These are phyloP conservation scores for Massarina eburnea DNA, from an alignment of 2,329 filamentous ascomycete species.

Conservation along the genomic window DNA sequence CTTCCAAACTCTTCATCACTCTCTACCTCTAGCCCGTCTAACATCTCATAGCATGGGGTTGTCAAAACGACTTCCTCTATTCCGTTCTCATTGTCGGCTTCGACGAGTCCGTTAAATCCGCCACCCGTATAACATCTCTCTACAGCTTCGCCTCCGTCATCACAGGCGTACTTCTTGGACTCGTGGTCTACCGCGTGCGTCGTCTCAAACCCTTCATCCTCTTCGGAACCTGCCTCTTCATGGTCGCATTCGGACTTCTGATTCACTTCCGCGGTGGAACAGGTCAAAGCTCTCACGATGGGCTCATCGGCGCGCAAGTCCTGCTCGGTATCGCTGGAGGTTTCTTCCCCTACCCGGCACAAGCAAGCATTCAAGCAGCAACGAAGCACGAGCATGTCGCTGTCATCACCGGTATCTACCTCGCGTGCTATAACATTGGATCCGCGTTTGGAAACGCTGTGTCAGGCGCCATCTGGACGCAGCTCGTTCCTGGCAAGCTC, in stretches of 20 bases:
- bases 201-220: conserved; percentile 66
- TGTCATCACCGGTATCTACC: conserved; percentile 64
- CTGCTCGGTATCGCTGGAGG: conserved; percentile 65
- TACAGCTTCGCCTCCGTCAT: conserved; percentile 63
- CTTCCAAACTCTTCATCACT: neutral
- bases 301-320: conserved; percentile 64
- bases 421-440: conserved; percentile 65
- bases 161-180: conserved; percentile 58
- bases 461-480: conserved; percentile 64
- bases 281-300: conserved; percentile 49
- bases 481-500: conserved; percentile 51
- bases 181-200: conserved; percentile 58
- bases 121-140: conserved; percentile 62
- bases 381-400: conserved; percentile 60
- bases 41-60: conserved; percentile 50
- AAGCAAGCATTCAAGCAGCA: conserved; percentile 55
- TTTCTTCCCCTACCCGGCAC: conserved; percentile 59
- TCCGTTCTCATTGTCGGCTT: conserved; percentile 65
- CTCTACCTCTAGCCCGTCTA: neutral
- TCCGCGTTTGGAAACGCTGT: conserved; percentile 62
- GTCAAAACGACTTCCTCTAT: conserved; percentile 67
- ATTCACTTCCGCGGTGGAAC: conserved; percentile 63
- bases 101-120: conserved; percentile 57
- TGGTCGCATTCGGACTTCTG: conserved; percentile 66
- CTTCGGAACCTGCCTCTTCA: conserved; percentile 60